Conservation (phyloP, 1,284 basidiomycete species). For the Leccinum solheimii region DNA sequence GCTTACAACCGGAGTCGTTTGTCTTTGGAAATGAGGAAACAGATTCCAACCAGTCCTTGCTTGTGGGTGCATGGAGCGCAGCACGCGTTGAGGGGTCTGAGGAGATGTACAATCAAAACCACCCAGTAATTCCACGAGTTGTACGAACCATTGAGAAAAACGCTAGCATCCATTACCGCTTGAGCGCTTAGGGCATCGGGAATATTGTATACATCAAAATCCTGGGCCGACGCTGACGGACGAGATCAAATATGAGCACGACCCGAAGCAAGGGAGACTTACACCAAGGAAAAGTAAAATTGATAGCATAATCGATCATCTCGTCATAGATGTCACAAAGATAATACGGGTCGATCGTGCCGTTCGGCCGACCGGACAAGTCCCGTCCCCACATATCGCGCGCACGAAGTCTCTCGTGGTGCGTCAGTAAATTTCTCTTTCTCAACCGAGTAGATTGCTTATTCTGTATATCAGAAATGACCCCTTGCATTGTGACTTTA, state of each 20-base stretch:
- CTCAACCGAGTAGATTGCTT: neutral
- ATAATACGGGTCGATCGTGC: conserved; percentile 59
- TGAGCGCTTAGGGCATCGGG: neutral
- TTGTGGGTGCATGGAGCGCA: neutral
- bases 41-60: neutral
- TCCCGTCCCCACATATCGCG: conserved; percentile 51
- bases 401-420: conserved; percentile 12
- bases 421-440: neutral
- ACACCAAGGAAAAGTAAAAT: conserved; percentile 70
- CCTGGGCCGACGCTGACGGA: conserved; percentile 35
- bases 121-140: neutral
- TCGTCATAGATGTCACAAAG: conserved; percentile 52
- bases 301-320: conserved; percentile 58
- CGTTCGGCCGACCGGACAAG: conserved; percentile 45
- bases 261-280: conserved; percentile 23
- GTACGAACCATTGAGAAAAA: neutral
- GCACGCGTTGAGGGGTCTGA: neutral
- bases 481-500: conserved; percentile 11
- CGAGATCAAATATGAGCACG: neutral
- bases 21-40: neutral
- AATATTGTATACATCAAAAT: conserved; percentile 34
- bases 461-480: conserved; percentile 19
- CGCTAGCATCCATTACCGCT: neutral
- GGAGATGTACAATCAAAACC: neutral
- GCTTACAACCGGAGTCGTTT: conserved; percentile 29